Evolutionary conservation across 2,329 filamentous ascomycete genomes (phyloP), one percentile per base, ranked within the genome.

Genomic region (Pseudocercospora vitis): DNA sequence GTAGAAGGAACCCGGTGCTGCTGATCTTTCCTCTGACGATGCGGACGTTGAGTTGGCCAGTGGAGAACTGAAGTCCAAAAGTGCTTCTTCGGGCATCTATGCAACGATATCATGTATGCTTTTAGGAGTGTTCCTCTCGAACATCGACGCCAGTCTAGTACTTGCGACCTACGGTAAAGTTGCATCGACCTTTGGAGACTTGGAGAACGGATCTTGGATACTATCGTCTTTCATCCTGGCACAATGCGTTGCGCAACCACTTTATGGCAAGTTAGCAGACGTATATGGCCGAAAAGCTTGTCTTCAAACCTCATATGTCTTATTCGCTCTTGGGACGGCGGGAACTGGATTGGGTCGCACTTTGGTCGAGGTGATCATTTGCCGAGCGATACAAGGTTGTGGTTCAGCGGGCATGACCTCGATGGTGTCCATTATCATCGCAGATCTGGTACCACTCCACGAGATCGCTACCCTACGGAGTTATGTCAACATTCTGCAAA

Each of bases 141-240:
- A 85, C 50, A 79, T 81, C 12, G 87, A 90, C 63, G 71, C 74
- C 0, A 85, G 83, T 1, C 72, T 89, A 0, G 78, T 89, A 0
- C 71, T 89, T 26, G 85, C 87, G 0, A 87, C 85, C 0, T 82
- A 86, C 53, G 79, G 81, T 0, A 74, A 68, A n/a, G 74, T 78
- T 33, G 69, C 75, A 0, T 77, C 76, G 0, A 73, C 77, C 16
- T 78, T 78, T 54, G 60, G 73, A 48, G 67, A 69, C 12, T 63
- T 77, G 4, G 65, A 69, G 8, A 65, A 70, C 18, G 74, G 73
- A 0, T 71, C 68, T 28, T 78, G 75, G 76, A 67, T 78, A 0
- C 56, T 77, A 6, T 72, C 71, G 1, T 72, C 72, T 16, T 78
- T 75, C 59, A 69, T 71, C 5, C 68, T 78, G 4, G 75, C 74